A percentile compares a stretch with the other conserved stretches of the same genome.
phyloP scores from a whole-genome alignment of 192 early-diverging fungal species.

The Ambispora gerdemannii region DNA sequence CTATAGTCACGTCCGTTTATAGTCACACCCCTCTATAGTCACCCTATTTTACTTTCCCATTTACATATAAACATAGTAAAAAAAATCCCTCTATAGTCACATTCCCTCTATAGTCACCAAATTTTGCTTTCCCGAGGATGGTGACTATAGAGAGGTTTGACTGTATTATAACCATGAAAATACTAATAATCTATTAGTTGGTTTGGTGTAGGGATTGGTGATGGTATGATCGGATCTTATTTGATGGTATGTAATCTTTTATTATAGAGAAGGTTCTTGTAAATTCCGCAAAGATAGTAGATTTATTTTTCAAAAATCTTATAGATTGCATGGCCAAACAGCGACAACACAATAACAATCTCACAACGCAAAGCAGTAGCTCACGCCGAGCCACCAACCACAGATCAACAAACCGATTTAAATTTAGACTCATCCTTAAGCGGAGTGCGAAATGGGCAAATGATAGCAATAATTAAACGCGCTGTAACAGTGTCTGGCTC shows the following conservation, averaged over 20 bases:
- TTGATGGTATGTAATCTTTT: conserved; percentile 11
- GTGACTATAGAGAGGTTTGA: not conserved
- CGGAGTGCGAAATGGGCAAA: not conserved
- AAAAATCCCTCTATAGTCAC: too few species aligned
- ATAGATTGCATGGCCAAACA: conserved; percentile 17
- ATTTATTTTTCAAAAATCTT: not conserved
- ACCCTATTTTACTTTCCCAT: too few species aligned
- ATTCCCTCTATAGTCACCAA: too few species aligned
- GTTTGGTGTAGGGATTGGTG: conserved; percentile 17
- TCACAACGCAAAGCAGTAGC: conserved; percentile 5
- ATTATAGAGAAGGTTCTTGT: not conserved
- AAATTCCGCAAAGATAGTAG: not conserved
- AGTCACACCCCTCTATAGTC: too few species aligned
- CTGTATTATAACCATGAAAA: not conserved
- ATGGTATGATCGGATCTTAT: conserved; percentile 9
- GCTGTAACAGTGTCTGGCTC: not conserved
- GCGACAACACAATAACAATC: not conserved
- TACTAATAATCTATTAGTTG: conserved; percentile 3
- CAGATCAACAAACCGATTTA: conserved; percentile 15
- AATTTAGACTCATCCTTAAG: not conserved
- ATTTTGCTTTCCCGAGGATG: not conserved
- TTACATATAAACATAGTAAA: too few species aligned
- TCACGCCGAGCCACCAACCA: not conserved
- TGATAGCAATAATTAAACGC: not conserved
- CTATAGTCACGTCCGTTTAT: too few species aligned